Evolutionary conservation across 129 eudicot species (phyloP).

Genomic region (Apium graveolens): DNA sequence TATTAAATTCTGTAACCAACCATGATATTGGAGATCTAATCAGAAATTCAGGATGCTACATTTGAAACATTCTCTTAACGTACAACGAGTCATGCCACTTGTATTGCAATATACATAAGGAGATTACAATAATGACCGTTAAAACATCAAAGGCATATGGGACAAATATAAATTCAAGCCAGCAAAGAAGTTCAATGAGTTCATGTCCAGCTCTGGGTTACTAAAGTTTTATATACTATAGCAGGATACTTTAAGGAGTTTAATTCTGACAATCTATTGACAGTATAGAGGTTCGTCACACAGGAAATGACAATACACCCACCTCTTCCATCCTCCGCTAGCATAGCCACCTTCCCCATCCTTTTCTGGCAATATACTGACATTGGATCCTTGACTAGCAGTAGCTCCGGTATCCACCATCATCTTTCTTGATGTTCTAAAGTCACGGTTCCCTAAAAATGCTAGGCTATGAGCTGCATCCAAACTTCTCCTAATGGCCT

Average conservation of each 20-base stretch:
- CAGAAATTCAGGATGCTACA: background rate
- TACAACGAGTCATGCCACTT: background rate
- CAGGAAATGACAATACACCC: constrained; percentile 1
- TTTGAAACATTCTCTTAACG: background rate
- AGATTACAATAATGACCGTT: background rate
- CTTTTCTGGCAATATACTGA: constrained; percentile 33
- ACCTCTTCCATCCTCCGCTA: constrained; percentile 80
- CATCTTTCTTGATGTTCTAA: constrained; percentile 35
- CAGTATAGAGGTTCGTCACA: background rate
- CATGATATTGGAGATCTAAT: background rate
- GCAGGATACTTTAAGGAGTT: background rate
- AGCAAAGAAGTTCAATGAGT: background rate
- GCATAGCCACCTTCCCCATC: constrained; percentile 61
- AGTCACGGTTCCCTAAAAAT: constrained; percentile 22
- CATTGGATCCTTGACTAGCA: constrained; percentile 25
- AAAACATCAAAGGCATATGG: background rate
- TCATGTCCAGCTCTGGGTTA: background rate
- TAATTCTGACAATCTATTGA: background rate
- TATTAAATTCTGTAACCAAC: background rate
- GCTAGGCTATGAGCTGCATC: constrained; percentile 21
- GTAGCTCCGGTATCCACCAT: constrained; percentile 61
- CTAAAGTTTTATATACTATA: background rate
- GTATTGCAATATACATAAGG: no score
- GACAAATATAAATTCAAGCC: background rate
- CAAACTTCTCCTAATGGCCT: constrained; percentile 20